These are phyloP conservation scores for Eutrema japonicum DNA, from an alignment of 345 rosid species.

Conservation along the genomic window DNA sequence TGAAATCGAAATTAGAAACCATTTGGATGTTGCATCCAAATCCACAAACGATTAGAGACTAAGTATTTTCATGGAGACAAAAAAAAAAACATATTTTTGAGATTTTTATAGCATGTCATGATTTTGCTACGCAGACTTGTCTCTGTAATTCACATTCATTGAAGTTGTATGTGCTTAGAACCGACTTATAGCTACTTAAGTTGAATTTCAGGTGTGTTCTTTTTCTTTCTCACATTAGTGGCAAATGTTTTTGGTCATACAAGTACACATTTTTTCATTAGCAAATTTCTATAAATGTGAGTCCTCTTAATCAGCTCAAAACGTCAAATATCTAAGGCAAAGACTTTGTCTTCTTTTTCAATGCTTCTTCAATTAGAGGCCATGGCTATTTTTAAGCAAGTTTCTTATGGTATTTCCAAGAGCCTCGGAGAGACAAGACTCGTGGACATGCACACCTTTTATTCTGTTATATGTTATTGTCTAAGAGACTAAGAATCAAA, in stretches of 20 bases:
- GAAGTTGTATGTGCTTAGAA: background rate
- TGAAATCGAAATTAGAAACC: too few relatives aligned
- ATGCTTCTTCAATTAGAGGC: constrained; percentile 4
- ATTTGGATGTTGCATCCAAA: too few relatives aligned
- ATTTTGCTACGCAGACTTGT: too few relatives aligned
- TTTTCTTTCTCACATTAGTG: constrained; percentile 6
- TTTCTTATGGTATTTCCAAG: constrained; percentile 43
- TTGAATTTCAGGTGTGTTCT: constrained; percentile 1
- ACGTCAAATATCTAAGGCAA: constrained; percentile 26
- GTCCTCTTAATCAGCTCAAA: constrained; percentile 37
- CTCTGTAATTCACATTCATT: background rate
- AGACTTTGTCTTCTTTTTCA: constrained; percentile 11
- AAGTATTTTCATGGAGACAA: too few relatives aligned
- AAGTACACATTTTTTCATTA: background rate
- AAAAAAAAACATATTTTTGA: too few relatives aligned
- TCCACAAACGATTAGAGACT: too few relatives aligned
- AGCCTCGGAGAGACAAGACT: constrained; percentile 46
- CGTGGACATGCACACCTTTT: constrained; percentile 4
- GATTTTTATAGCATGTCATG: too few relatives aligned
- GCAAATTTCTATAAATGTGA: background rate
- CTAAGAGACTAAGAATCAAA: background rate
- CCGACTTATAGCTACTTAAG: background rate
- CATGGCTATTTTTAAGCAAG: constrained; percentile 28
- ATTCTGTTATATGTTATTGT: constrained; percentile 20
- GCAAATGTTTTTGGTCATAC: background rate